Evolutionary conservation across 106 monocot species (phyloP).

Genomic region (Apostasia ramifera): DNA sequence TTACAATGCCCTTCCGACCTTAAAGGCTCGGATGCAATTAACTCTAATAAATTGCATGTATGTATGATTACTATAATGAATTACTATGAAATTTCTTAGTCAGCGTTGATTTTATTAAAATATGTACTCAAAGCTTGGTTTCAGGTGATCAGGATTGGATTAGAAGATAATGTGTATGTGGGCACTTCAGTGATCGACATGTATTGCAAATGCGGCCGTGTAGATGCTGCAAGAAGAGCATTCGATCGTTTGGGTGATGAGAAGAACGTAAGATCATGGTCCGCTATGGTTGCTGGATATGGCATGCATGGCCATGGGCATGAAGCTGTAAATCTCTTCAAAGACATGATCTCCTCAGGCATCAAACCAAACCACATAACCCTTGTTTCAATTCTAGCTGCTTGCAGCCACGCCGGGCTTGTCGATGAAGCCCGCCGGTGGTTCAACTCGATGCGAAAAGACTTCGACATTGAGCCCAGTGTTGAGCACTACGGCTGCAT

Average conservation of each 20-base stretch:
- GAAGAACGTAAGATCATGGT: conserved; percentile 77
- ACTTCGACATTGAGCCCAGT: conserved; percentile 55
- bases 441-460: conserved; percentile 54
- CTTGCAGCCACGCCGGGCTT: conserved; percentile 87
- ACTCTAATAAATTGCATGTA: no score
- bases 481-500: conserved; percentile 95
- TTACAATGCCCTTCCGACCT: no score
- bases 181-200: conserved; percentile 77
- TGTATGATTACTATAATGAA: not conserved
- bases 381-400: conserved; percentile 67
- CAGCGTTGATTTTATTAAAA: not conserved
- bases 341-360: conserved; percentile 44
- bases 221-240: conserved; percentile 53
- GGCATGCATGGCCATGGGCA: conserved; percentile 67
- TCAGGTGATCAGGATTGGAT: conserved; percentile 66
- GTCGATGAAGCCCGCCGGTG: conserved; percentile 54
- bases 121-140: not conserved
- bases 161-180: conserved; percentile 73
- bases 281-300: conserved; percentile 70
- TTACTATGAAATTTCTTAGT: not conserved
- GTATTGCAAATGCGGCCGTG: conserved; percentile 89
- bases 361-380: conserved; percentile 69
- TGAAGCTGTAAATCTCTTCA: conserved; percentile 71
- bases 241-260: conserved; percentile 41
- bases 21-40: no score